phyloP scores from a whole-genome alignment of 1,284 basidiomycete species.

The Ganoderma boninense region DNA sequence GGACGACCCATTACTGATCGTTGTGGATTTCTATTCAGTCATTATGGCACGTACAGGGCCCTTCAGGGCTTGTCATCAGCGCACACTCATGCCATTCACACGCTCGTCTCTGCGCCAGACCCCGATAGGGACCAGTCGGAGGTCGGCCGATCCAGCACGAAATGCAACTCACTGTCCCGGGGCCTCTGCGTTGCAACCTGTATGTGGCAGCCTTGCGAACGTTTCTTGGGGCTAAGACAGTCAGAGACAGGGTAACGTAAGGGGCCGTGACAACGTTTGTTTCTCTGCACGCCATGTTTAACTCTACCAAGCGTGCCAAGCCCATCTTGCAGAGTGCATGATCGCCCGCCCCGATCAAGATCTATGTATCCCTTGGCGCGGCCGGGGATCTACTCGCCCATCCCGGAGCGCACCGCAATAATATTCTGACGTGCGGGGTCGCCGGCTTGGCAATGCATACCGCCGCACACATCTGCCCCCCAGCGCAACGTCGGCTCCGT shows the following conservation, averaged over 20 bases:
- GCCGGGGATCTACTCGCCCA: conserved; percentile 17
- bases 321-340: background rate
- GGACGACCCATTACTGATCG: background rate
- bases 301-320: conserved; percentile 21
- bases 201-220: background rate
- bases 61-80: background rate
- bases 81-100: background rate
- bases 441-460: background rate
- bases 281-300: conserved; percentile 10
- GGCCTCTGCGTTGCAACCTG: background rate
- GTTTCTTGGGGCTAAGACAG: background rate
- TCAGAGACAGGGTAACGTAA: conserved; percentile 9
- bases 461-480: background rate
- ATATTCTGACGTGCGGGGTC: background rate
- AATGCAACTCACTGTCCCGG: background rate
- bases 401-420: conserved; percentile 9
- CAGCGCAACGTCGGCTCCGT: background rate
- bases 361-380: conserved; percentile 15
- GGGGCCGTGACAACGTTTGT: conserved; percentile 2
- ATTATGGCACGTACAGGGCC: background rate
- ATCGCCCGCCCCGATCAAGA: conserved; percentile 19
- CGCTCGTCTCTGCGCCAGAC: background rate
- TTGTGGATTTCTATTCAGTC: background rate
- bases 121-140: conserved; percentile 7
- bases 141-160: background rate